These are phyloP conservation scores for Scheffersomyces cryptocercus DNA, from an alignment of 1,139 yeast genomes.

Conservation along the genomic window DNA sequence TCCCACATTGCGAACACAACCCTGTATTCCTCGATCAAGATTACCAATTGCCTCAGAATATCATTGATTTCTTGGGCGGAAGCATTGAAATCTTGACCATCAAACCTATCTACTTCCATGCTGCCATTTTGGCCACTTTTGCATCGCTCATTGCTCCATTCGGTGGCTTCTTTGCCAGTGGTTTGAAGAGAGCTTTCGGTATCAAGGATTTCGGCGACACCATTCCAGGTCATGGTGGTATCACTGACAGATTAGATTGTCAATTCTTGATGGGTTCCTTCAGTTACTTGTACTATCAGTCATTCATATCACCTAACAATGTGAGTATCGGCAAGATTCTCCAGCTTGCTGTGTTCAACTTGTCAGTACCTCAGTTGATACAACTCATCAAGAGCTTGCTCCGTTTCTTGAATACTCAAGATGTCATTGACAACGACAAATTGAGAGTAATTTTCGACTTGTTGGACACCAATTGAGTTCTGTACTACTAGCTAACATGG, in stretches of 20 bases:
- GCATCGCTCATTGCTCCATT: conserved; percentile 98
- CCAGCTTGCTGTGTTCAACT: conserved; percentile 73
- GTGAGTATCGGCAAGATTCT: conserved; percentile 71
- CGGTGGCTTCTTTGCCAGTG: conserved; percentile 98
- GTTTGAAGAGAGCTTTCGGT: conserved; percentile 94
- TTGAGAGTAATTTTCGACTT: conserved; percentile 26
- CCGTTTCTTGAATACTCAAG: conserved; percentile 61
- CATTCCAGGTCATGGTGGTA: conserved; percentile 98
- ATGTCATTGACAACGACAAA: conserved; percentile 40
- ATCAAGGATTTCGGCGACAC: conserved; percentile 92
- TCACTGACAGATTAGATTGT: conserved; percentile 96
- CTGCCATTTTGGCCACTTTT: conserved; percentile 83
- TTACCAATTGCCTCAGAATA: conserved; percentile 70
- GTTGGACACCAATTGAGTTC: conserved; percentile 18
- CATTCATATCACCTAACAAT: conserved; percentile 77
- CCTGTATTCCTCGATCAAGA: conserved; percentile 84
- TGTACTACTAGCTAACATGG: background rate
- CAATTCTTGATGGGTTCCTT: conserved; percentile 98
- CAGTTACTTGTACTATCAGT: conserved; percentile 87
- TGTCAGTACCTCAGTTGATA: conserved; percentile 65
- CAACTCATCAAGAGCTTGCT: conserved; percentile 63
- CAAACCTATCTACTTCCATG: conserved; percentile 89
- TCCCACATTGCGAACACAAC: conserved; percentile 72
- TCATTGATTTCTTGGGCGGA: conserved; percentile 45
- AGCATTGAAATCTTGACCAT: conserved; percentile 52